Evolutionary conservation across 2,329 filamentous ascomycete genomes (phyloP), one percentile per base, ranked within the genome.

Genomic region (Pestalotiopsis fici): DNA sequence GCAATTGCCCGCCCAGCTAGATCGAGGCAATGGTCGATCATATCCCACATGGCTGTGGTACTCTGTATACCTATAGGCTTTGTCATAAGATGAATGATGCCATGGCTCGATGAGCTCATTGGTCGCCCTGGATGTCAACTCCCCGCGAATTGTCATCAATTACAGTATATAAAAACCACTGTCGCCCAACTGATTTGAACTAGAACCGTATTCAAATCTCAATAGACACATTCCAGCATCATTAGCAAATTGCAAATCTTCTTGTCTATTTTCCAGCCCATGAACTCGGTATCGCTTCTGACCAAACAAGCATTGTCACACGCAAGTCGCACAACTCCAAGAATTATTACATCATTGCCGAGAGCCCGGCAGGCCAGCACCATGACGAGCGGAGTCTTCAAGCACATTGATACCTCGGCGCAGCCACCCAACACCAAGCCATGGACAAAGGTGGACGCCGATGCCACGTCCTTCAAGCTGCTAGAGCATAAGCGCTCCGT

Each of bases 401-500:
- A 84, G 68, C 88, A 91, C 78, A 88, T 91, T 69, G 89, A 91
- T 74, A 80, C 83, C 1, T 73, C 81, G 1, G 84, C 84, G 25
- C 83, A 84, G 69, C 79, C 73, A 4, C 70, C 73, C 18, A 73
- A 79, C 71, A 78, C 78, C 65, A 88, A 88, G 74, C 86, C 89
- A 1, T 92, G 89, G 89, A 75, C 80, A 71, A 92, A 92, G 73
- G 90, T 92, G 50, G 90, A 92, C 74, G 85, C 83, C 0, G 84
- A 86, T 55, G 85, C 83, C 18, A 79, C 78, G n/a, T 89, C 86
- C 4, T 91, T 85, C 78, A 77, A 76, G 25, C 78, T 85, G 15
- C 78, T 76, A 39, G 80, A 83, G 39, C 78, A 83, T 69, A 73
- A 80, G 21, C 83, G 84, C 13, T 72, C 81, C 2, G 87, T 91